phyloP scores from a whole-genome alignment of 108 stramenopile species.

The Skeletonema tropicum region DNA sequence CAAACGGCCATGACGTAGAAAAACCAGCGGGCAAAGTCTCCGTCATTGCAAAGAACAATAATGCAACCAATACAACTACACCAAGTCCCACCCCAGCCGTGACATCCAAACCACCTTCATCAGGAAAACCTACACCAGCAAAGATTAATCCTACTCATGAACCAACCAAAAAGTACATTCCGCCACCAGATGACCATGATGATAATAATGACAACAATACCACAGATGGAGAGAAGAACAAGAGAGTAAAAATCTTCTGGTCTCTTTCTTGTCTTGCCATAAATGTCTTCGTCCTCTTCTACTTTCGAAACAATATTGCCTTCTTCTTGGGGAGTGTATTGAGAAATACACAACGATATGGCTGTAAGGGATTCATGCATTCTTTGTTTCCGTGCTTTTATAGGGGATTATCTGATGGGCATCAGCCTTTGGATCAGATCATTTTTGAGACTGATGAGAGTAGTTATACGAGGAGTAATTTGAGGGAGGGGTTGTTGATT shows the following conservation, averaged over 20 bases:
- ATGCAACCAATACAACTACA: neutral
- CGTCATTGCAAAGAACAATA: neutral
- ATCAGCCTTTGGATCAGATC: constrained; percentile 42
- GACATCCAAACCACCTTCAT: constrained; percentile 1
- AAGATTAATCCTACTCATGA: constrained; percentile 9
- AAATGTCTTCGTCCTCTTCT: constrained; percentile 19
- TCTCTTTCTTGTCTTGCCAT: neutral
- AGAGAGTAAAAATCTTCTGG: constrained; percentile 8
- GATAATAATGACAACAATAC: constrained; percentile 13
- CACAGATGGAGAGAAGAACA: constrained; percentile 1
- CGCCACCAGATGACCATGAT: constrained; percentile 15
- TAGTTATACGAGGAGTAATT: constrained; percentile 7
- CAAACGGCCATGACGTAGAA: neutral
- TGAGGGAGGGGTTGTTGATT: constrained; percentile 6
- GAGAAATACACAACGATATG: constrained; percentile 39
- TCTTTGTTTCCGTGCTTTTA: constrained; percentile 32
- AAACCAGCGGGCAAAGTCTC: neutral
- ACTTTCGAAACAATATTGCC: constrained; percentile 34
- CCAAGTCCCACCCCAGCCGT: constrained; percentile 8
- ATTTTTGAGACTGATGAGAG: constrained; percentile 41
- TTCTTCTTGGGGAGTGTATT: constrained; percentile 40
- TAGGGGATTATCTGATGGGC: constrained; percentile 7
- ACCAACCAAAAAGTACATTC: constrained; percentile 36
- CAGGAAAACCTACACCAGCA: neutral
- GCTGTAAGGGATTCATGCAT: constrained; percentile 34